These are phyloP conservation scores for Hypoxylon sp. DNA, from an alignment of 2,329 filamentous ascomycete genomes.

Conservation along the genomic window DNA sequence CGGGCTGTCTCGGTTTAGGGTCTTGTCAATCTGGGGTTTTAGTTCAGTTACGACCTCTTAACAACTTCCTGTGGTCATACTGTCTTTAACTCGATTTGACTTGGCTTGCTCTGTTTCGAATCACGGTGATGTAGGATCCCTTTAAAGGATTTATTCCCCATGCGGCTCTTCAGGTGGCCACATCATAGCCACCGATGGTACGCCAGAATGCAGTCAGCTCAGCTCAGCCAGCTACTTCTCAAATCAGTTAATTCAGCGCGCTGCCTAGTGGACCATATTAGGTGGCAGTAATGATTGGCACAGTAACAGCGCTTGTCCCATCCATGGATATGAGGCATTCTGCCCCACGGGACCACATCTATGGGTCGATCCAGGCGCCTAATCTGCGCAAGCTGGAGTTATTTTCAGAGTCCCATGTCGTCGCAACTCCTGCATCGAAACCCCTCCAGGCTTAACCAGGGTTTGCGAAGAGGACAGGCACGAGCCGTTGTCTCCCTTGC, in stretches of 20 bases:
- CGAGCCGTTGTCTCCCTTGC: conserved; percentile 13
- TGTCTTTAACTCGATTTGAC: neutral
- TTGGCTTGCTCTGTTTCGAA: neutral
- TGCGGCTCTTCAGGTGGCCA: conserved; percentile 24
- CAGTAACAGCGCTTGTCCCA: conserved; percentile 7
- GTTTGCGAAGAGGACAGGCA: neutral
- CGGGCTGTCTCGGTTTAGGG: conserved; percentile 1
- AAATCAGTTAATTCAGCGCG: neutral
- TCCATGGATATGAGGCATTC: conserved; percentile 15
- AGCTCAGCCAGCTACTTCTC: conserved; percentile 17
- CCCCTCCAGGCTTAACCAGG: conserved; percentile 3
- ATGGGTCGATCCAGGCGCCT: conserved; percentile 13
- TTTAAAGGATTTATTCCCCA: conserved; percentile 14
- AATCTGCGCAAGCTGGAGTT: neutral
- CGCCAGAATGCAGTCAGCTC: conserved; percentile 7
- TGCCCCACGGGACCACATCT: conserved; percentile 36
- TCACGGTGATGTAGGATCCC: conserved; percentile 5
- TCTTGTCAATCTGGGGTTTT: conserved; percentile 3
- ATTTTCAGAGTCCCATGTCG: neutral
- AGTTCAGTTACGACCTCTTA: conserved; percentile 2
- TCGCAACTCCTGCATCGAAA: conserved; percentile 1
- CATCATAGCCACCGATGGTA: conserved; percentile 8
- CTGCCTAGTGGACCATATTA: conserved; percentile 1
- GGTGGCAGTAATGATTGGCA: conserved; percentile 28
- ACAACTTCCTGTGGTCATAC: neutral